A percentile compares a stretch with the other conserved stretches of the same genome.
phyloP scores from a whole-genome alignment of 441 rosid species.

The Gossypium davidsonii region DNA sequence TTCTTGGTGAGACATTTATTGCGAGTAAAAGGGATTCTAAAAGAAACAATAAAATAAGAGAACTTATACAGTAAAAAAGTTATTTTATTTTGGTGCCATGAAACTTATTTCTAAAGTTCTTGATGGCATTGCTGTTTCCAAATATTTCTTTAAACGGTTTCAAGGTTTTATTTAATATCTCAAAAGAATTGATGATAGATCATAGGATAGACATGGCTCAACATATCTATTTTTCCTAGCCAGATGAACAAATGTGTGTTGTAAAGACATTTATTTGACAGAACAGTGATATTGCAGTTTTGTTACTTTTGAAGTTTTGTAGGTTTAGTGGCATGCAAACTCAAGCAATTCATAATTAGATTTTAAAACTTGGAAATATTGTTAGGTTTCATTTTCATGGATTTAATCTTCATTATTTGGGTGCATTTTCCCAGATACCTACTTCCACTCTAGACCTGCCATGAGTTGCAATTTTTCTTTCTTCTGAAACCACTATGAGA shows the following conservation, averaged over 20 bases:
- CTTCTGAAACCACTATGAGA: not conserved
- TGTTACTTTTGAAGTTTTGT: not conserved
- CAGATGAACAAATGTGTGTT: not conserved
- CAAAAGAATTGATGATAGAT: not conserved
- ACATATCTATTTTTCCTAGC: not conserved
- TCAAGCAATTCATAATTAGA: not conserved
- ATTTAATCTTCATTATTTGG: not conserved
- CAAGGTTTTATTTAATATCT: not conserved
- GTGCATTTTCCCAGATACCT: not conserved
- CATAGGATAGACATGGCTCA: not conserved
- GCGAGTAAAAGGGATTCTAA: not conserved
- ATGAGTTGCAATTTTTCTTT: not conserved
- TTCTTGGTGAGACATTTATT: not conserved
- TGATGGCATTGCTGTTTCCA: not conserved
- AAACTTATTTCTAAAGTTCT: not conserved
- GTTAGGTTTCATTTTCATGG: not conserved
- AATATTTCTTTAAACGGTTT: not conserved
- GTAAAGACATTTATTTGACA: not conserved
- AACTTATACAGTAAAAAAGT: not conserved
- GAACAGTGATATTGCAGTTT: not conserved
- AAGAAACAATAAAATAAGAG: not conserved
- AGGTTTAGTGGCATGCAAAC: not conserved
- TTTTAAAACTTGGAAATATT: not conserved
- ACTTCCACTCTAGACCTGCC: not conserved
- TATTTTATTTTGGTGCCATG: constrained; percentile 1